Base-by-base conservation (phyloP, 2,329 filamentous ascomycete genomes). In the Zelopaecilomyces penicillatus region DNA sequence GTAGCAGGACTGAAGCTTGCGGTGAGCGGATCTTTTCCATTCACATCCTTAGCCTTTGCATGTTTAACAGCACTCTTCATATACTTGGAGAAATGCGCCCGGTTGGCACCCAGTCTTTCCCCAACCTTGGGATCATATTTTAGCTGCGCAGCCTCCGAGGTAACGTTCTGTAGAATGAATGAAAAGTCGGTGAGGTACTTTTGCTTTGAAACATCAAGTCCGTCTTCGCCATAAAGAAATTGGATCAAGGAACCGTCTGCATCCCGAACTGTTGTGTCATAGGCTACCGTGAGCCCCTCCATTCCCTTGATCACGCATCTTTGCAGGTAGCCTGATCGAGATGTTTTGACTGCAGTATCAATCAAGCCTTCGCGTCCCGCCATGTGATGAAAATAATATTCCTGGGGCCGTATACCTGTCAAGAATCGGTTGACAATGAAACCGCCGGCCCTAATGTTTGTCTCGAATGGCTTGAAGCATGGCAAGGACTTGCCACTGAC, bases 331-430 rank as follows among this genome's bases (percentile, higher is more conserved):
- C 93, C 94, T 29, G 93, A 97, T 60, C 93, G 84, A 7, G 91
- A 95, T 2, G 93, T 98, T 70, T 98, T 98, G 64, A 98, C 93
- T 52, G 93, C 93, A 19, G 93, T 98, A 76, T 98, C 93, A 61
- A 98, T 98, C 53, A 98, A 73, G 73, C 93, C 93, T 75, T 98
- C 94, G 69, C 93, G 82, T 56, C 94, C 94, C 59, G 91, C 93
- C 94, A 98, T 98, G 65, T 94, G 89, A 77, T 98, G 93, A 73
- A 98, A 98, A 65, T 91, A 98, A 65, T 96, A 98, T 63, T 98
- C 94, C 59, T 98, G 93, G 4, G 93, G 93, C 44, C 91, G 82
- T 50, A 98, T 93, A 48, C 93, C 93, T 27, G 94, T 98, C 74
- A 98, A 85, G 78, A 98, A 98, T 62, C 93, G 88, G 59, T 94